Evolutionary conservation across 2,329 filamentous ascomycete species (phyloP), one percentile per base, ranked within the genome.

Genomic region (Alternaria brassicae): DNA sequence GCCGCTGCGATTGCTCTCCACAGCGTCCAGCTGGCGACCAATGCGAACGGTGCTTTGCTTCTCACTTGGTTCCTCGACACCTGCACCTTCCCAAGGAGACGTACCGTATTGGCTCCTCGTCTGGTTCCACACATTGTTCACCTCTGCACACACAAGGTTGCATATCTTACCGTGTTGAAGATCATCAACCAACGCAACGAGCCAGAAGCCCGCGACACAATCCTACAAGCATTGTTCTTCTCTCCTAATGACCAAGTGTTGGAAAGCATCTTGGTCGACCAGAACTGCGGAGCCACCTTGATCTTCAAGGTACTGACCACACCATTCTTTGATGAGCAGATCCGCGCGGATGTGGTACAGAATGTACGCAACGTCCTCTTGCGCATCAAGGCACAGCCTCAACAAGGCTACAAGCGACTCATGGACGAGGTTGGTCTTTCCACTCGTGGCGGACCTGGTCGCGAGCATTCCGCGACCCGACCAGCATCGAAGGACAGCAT

Each of bases 301-400:
- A 98, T 99, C 72, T 99, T 98, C 86, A 99, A 99, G 84, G 93
- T 98, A 32, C 84, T 99, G 56, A 98, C 95, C 0, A 98, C 93
- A 7, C 95, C 95, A 0, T 98, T 97, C 85, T 93, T 98, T 65
- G 95, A 99, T 67, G 95, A 99, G 76, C 88, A 84, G 52, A 93
- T 97, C 75, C 90, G 95, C 47, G 83, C 85, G 44, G 91, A 97
- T 71, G 93, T 97, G 21, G 88, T 97, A 5, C 92, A 97, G 72
- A 97, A 93, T 58, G 92, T 99, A 51, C 92, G 94, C 73, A 92
- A 88, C 70, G 93, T 98, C 37, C 85, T 99, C 32, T 81, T 94
- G 32, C 90, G 91, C 71, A 89, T 98, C 79, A 97, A 97, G 81
- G 94, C 93, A 6, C 92, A 96, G 72, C 92, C 95, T 15, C 91